A percentile compares a stretch with the other conserved stretches of the same genome.
These are phyloP conservation scores for Colletotrichum camelliae DNA, from an alignment of 2,329 filamentous ascomycete species.

Conservation along the genomic window DNA sequence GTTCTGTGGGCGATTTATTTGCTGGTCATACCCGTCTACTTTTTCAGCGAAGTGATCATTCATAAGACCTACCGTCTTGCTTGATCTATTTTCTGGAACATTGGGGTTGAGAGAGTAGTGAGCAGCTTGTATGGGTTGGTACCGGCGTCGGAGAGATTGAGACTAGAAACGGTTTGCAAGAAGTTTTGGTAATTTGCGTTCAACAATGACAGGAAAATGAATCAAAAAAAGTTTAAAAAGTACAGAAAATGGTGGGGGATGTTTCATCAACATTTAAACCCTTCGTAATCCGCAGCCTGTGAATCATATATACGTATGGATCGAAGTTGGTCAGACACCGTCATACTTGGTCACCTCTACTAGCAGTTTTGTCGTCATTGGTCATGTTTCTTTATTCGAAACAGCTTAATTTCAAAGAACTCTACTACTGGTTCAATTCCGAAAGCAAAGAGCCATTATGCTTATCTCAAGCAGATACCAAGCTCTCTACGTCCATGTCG, in stretches of 20 bases:
- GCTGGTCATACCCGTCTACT: slow-evolving; percentile 12
- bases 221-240: background rate
- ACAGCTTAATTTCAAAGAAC: background rate
- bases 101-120: background rate
- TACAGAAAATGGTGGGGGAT: background rate
- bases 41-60: background rate
- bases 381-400: background rate
- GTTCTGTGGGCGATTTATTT: slow-evolving; percentile 20
- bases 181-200: background rate
- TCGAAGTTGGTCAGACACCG: background rate
- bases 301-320: background rate
- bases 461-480: slow-evolving; percentile 32
- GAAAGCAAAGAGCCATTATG: background rate
- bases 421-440: background rate
- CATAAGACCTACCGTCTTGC: background rate
- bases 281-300: background rate
- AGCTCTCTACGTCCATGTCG: slow-evolving; percentile 42
- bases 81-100: background rate
- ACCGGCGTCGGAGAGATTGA: background rate
- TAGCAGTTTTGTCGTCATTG: background rate
- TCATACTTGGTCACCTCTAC: background rate
- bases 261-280: background rate
- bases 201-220: background rate
- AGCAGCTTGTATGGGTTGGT: background rate
- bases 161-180: background rate